A percentile compares a stretch with the other conserved stretches of the same genome.
These are phyloP conservation scores for Claviceps purpurea DNA, from an alignment of 2,329 filamentous ascomycete species.

Conservation along the genomic window DNA sequence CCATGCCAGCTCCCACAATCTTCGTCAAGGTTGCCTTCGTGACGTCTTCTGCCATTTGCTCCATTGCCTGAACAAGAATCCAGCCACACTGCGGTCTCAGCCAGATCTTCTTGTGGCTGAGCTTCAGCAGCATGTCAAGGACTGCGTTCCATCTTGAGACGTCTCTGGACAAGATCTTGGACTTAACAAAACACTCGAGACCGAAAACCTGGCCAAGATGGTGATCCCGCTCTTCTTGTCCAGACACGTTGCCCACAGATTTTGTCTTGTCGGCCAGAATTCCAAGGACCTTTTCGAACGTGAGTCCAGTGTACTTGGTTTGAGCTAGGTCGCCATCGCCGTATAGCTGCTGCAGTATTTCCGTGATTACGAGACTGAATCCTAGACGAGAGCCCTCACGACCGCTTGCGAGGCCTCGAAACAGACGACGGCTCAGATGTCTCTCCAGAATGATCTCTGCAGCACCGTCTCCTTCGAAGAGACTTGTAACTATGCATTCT, in stretches of 20 bases:
- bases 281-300: slow-evolving; percentile 40
- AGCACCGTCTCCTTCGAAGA: slow-evolving; percentile 36
- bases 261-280: slow-evolving; percentile 43
- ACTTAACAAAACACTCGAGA: slow-evolving; percentile 72
- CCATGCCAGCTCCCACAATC: slow-evolving; percentile 50
- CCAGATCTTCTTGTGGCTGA: slow-evolving; percentile 77
- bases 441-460: slow-evolving; percentile 39
- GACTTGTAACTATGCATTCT: slow-evolving; percentile 41
- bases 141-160: slow-evolving; percentile 50
- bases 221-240: slow-evolving; percentile 75
- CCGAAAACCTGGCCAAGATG: slow-evolving; percentile 79
- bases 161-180: slow-evolving; percentile 53
- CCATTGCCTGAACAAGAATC: slow-evolving; percentile 61
- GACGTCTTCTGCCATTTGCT: slow-evolving; percentile 44
- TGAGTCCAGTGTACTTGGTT: slow-evolving; percentile 37
- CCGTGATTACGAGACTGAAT: slow-evolving; percentile 78
- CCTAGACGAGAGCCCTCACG: slow-evolving; percentile 80
- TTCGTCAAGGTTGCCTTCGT: slow-evolving; percentile 49
- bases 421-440: slow-evolving; percentile 55
- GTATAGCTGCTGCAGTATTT: slow-evolving; percentile 61
- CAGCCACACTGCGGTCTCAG: slow-evolving; percentile 77
- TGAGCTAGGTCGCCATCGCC: slow-evolving; percentile 31
- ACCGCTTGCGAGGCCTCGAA: slow-evolving; percentile 79
- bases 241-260: slow-evolving; percentile 37
- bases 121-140: slow-evolving; percentile 58